Conservation (phyloP, 192 early-diverging fungal species). For the Neocallimastix lanati region DNA sequence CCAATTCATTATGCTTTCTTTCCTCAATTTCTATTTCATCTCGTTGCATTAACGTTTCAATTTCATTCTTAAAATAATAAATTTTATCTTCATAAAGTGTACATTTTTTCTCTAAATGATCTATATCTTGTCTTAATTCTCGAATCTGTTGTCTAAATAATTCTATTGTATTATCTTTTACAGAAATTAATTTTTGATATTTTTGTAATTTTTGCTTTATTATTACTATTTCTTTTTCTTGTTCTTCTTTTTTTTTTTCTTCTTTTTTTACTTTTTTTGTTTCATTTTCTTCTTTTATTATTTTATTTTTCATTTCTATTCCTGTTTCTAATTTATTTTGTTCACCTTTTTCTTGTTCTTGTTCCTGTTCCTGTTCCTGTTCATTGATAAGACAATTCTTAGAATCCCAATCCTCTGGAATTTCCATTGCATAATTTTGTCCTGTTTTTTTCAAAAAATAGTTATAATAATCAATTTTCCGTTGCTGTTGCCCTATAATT, state of each 20-base stretch:
- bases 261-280: background rate
- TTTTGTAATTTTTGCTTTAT: background rate
- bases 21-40: background rate
- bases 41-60: background rate
- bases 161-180: background rate
- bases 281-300: background rate
- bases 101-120: background rate
- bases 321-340: background rate
- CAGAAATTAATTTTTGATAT: background rate
- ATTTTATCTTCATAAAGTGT: background rate
- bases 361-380: background rate
- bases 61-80: background rate
- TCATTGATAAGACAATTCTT: too few relatives aligned
- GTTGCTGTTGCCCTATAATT: background rate
- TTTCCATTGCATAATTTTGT: background rate
- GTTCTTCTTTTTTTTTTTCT: background rate
- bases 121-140: background rate
- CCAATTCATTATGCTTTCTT: background rate
- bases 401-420: background rate
- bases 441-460: background rate
- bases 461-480: background rate
- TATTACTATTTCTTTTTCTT: background rate
- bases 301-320: background rate
- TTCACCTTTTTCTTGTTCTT: background rate
- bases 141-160: background rate